Evolutionary conservation across 805 yeast genomes (phyloP), one percentile per base, ranked within the genome.

Genomic region (Zygoascus ofunaensis): DNA sequence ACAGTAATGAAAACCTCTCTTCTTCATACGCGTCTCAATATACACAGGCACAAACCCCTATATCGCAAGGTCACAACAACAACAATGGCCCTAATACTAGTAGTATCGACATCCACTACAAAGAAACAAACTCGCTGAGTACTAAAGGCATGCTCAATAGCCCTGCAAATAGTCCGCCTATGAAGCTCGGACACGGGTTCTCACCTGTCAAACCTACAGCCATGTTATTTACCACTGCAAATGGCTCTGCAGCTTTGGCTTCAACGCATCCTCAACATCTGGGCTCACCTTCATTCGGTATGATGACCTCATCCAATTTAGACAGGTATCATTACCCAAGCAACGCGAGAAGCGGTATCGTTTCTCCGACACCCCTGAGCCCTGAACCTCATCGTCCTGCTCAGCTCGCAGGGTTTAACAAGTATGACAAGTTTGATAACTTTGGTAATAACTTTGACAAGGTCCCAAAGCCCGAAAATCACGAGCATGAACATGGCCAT

Each of bases 1-100:
- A 4, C 21, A 39, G 45, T 17, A 39, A 55, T 48, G 65, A 59
- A n/a, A 51, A 56, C 17, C 14, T 36, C 7, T 12, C 26, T 5
- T 34, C 36, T 17, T 34, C 36, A 12, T 34, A n/a, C 17, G 36
- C 36, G 12, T 18, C 23, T 10, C 36, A 39, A 20, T 7, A 7
- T 7, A 5, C 39, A 8, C 7, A 7, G 10, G 12, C 7, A 8
- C 10, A 37, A 37, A 22, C 7, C 19, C 26, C 41, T 18, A 8
- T 3, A 21, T 8, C n/a, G 24, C 5, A n/a, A n/a, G 5, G 12
- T n/a, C 15, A 7, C 34, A 12, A 3, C 40, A n/a, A 14, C 28
- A 2, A 23, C 35, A 8, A 18, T 5, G 18, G 24, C 18, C 20
- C 15, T n/a, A n/a, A n/a, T n/a, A n/a, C n/a, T n/a, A n/a, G n/a